Percentiles rank a stretch among this genome's conserved stretches.
Conservation (phyloP, 768 basidiomycete genomes). For the Leccinum boreale region DNA sequence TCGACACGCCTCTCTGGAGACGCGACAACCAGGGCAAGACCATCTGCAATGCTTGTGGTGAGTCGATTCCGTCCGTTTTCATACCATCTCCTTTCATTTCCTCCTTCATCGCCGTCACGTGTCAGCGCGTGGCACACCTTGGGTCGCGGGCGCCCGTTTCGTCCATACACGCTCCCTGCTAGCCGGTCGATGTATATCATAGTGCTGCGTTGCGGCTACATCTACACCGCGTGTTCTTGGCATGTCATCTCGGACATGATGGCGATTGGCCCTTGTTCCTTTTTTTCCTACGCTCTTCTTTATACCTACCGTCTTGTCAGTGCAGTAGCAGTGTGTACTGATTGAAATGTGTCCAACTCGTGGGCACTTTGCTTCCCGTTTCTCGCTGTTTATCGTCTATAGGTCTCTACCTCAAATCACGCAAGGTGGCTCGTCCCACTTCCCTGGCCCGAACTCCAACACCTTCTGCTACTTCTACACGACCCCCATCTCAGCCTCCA, state of each 20-base stretch:
- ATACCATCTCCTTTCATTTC: conserved; percentile 35
- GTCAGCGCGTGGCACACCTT: conserved; percentile 30
- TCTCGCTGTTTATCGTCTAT: conserved; percentile 33
- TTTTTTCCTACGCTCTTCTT: conserved; percentile 31
- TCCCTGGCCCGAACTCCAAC: conserved; percentile 46
- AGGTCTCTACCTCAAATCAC: conserved; percentile 86
- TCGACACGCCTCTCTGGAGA: conserved; percentile 80
- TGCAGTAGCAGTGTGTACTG: conserved; percentile 36
- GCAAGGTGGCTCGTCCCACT: conserved; percentile 70
- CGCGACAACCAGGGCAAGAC: conserved; percentile 78
- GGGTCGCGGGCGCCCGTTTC: conserved; percentile 33
- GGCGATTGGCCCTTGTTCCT: conserved; percentile 33
- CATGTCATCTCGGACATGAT: conserved; percentile 33
- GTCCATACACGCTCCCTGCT: conserved; percentile 23
- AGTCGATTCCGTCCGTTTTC: conserved; percentile 39
- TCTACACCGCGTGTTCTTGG: conserved; percentile 33
- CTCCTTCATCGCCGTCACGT: conserved; percentile 38
- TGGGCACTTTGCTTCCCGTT: conserved; percentile 33
- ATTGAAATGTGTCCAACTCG: conserved; percentile 40
- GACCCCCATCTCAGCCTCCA: conserved; percentile 29
- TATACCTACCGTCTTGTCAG: conserved; percentile 32
- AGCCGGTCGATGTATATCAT: conserved; percentile 34
- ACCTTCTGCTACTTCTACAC: conserved; percentile 31
- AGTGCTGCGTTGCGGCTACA: conserved; percentile 31
- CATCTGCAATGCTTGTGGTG: conserved; percentile 89